Conservation (phyloP, 345 rosid species). For the Salix brachista region DNA sequence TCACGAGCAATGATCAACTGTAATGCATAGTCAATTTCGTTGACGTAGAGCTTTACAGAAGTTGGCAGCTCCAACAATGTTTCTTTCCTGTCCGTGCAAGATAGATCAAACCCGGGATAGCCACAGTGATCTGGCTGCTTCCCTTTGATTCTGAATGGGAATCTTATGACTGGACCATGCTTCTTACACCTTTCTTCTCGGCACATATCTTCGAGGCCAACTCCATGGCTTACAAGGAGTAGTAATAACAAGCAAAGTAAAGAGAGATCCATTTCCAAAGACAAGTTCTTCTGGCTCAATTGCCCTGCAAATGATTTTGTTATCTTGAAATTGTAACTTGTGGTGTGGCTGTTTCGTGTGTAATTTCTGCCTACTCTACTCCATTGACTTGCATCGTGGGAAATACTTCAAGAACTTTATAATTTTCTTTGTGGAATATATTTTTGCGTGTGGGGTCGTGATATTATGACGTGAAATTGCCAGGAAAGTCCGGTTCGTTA, state of each 20-base stretch:
- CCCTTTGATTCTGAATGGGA: slow-evolving; percentile 11
- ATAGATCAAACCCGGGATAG: too few relatives aligned
- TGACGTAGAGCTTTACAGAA: not conserved
- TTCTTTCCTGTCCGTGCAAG: slow-evolving; percentile 12
- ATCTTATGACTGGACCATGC: slow-evolving; percentile 1
- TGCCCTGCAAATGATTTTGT: not conserved
- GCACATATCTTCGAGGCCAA: not conserved
- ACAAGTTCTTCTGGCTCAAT: not conserved
- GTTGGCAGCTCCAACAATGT: slow-evolving; percentile 11
- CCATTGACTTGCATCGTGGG: not conserved
- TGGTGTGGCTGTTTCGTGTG: too few relatives aligned
- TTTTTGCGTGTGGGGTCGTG: not conserved
- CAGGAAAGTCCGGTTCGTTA: not conserved
- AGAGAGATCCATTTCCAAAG: not conserved
- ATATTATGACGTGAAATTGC: not conserved
- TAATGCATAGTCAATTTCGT: too few relatives aligned
- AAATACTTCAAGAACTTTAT: not conserved
- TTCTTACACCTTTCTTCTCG: not conserved
- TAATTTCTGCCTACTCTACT: not conserved
- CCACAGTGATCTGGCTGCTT: not conserved
- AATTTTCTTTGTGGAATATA: not conserved
- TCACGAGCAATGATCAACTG: not conserved
- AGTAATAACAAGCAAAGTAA: not conserved
- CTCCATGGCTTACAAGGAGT: not conserved
- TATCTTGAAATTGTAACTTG: too few relatives aligned